Evolutionary conservation across 352 stramenopile species (phyloP).

Genomic region (Halophytophthora polymorphica): DNA sequence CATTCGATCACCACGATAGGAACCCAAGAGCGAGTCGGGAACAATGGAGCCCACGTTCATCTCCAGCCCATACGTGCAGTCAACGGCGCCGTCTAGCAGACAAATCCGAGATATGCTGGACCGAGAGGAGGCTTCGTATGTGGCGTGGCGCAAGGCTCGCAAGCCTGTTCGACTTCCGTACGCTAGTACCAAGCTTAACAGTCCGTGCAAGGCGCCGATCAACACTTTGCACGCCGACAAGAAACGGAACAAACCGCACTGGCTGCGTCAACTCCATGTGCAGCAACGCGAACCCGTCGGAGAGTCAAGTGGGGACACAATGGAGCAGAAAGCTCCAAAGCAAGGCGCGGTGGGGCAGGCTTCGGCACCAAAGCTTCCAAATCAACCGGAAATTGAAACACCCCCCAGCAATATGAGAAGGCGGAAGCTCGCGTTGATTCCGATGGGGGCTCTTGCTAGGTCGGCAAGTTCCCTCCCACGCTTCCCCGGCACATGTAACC

Average conservation of each 20-base stretch:
- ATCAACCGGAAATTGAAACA: neutral
- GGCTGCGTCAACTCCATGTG: neutral
- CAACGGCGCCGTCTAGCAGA: slow-evolving; percentile 27
- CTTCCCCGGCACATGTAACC: neutral
- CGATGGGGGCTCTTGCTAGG: slow-evolving; percentile 1
- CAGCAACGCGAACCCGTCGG: too few species aligned
- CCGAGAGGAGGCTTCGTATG: slow-evolving; percentile 44
- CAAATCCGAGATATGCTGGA: slow-evolving; percentile 57
- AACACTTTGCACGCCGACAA: neutral
- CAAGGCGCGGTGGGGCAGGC: neutral
- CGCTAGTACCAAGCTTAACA: slow-evolving; percentile 54
- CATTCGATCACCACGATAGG: neutral
- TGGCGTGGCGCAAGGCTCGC: slow-evolving; percentile 29
- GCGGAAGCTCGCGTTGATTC: slow-evolving; percentile 8
- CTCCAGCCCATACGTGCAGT: slow-evolving; percentile 46
- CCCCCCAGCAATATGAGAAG: neutral
- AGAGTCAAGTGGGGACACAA: neutral
- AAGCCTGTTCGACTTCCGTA: slow-evolving; percentile 44
- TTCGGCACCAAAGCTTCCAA: neutral
- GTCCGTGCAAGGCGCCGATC: slow-evolving; percentile 13
- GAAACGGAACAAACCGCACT: slow-evolving; percentile 7
- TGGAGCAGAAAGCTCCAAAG: neutral
- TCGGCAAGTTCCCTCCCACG: slow-evolving; percentile 8
- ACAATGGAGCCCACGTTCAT: slow-evolving; percentile 59
- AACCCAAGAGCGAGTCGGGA: neutral